These are phyloP conservation scores for Plasmodium cynomolgi DNA, from an alignment of 169 alveolate species.

Conservation along the genomic window DNA sequence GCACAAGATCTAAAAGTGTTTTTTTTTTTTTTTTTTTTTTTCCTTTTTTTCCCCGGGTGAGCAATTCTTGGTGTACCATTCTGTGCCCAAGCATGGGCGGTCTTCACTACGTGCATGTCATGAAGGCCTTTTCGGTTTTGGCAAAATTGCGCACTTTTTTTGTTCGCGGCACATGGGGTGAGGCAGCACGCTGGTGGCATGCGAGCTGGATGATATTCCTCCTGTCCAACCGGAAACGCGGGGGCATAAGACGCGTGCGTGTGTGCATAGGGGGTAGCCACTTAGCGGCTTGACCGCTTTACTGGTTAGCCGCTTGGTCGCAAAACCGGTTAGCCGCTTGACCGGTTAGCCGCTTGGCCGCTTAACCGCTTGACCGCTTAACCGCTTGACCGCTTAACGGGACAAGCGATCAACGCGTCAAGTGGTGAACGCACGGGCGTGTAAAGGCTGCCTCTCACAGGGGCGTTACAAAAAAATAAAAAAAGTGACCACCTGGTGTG, in stretches of 20 bases:
- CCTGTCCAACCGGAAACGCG: background rate
- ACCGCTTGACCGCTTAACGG: background rate
- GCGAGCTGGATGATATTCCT: background rate
- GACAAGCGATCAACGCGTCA: background rate
- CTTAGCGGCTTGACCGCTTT: background rate
- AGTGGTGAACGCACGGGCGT: background rate
- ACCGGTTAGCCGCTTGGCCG: too few species aligned
- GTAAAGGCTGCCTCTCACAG: background rate
- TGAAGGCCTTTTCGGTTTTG: background rate
- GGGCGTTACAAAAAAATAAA: background rate
- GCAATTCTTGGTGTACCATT: background rate
- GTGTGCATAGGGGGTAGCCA: background rate
- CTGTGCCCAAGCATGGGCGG: background rate
- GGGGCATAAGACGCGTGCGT: background rate
- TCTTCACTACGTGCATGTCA: background rate
- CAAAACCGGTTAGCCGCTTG: too few species aligned
- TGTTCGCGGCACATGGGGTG: background rate
- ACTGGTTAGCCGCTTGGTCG: too few species aligned
- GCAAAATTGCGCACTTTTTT: background rate
- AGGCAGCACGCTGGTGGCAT: background rate
- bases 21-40: slow-evolving; percentile 4
- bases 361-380: too few species aligned
- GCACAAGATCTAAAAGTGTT: slow-evolving; percentile 13
- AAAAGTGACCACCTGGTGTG: background rate
- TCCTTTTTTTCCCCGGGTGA: background rate